Conservation (phyloP, 2,329 filamentous ascomycete genomes). For the Epichloe gansuensis region DNA sequence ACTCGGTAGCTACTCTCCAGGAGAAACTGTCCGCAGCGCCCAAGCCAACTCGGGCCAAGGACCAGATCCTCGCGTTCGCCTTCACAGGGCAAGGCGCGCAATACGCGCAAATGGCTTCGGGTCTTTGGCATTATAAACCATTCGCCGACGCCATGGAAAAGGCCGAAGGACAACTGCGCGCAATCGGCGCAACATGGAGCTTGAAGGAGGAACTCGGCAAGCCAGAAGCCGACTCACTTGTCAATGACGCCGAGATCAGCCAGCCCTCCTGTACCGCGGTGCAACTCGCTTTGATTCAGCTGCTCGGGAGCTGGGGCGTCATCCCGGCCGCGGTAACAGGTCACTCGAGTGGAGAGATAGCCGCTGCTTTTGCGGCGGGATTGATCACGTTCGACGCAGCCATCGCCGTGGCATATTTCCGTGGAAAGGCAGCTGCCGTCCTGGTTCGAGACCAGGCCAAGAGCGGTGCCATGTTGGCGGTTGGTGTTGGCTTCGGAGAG, state of each 20-base stretch:
- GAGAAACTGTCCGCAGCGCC: conserved; percentile 6
- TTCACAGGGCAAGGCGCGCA: conserved; percentile 26
- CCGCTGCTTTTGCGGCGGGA: conserved; percentile 19
- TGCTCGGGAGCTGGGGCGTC: conserved; percentile 17
- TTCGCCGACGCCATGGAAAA: conserved; percentile 11
- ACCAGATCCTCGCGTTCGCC: conserved; percentile 10
- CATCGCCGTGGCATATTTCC: conserved; percentile 9
- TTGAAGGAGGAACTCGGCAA: conserved; percentile 16
- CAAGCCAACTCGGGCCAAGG: background rate
- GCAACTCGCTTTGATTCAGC: conserved; percentile 24
- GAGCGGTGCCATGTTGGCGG: conserved; percentile 17
- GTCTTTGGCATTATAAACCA: background rate
- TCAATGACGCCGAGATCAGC: conserved; percentile 9
- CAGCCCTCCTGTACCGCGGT: conserved; percentile 26
- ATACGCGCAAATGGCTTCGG: conserved; percentile 10
- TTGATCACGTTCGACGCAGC: conserved; percentile 13
- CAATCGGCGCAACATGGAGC: conserved; percentile 15
- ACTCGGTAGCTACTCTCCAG: conserved; percentile 3
- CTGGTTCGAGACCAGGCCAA: background rate
- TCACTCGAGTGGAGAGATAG: conserved; percentile 24
- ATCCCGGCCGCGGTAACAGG: conserved; percentile 15
- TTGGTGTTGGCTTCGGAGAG: conserved; percentile 10
- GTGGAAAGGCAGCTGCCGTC: conserved; percentile 8
- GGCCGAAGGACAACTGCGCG: conserved; percentile 7
- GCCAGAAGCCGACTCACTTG: conserved; percentile 1